A percentile compares a stretch with the other conserved stretches of the same genome.
These are phyloP conservation scores for Pythium phragmiticola DNA, from an alignment of 352 stramenopile species.

Conservation along the genomic window DNA sequence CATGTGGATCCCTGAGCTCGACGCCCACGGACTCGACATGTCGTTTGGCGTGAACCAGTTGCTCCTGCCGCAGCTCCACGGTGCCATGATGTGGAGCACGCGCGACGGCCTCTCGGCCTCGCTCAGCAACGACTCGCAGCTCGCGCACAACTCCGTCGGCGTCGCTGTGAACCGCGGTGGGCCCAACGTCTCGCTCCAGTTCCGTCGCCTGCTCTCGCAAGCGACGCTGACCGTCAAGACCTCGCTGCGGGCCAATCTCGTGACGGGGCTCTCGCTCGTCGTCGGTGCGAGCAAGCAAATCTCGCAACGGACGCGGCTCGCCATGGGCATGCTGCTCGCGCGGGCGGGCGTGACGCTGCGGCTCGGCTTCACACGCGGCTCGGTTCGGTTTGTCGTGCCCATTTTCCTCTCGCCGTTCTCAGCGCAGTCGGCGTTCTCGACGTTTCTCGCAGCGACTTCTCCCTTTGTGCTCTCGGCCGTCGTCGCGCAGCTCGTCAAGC, in stretches of 20 bases:
- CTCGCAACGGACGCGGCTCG: constrained; percentile 55
- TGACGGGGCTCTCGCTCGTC: constrained; percentile 46
- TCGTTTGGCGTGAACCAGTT: constrained; percentile 68
- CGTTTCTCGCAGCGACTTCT: constrained; percentile 70
- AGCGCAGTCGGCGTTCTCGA: constrained; percentile 60
- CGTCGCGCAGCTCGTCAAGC: constrained; percentile 65
- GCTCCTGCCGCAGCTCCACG: constrained; percentile 59
- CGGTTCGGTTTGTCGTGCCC: constrained; percentile 77
- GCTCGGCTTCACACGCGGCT: constrained; percentile 72
- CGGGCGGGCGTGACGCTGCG: constrained; percentile 59
- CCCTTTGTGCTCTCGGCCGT: constrained; percentile 67
- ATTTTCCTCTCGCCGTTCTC: constrained; percentile 82
- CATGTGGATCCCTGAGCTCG: constrained; percentile 72
- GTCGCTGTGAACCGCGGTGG: constrained; percentile 47
- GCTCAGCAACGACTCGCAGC: constrained; percentile 45
- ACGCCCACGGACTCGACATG: constrained; percentile 69
- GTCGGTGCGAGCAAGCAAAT: constrained; percentile 55
- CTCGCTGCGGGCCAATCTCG: constrained; percentile 50
- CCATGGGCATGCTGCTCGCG: constrained; percentile 57
- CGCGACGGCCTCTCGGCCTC: constrained; percentile 73
- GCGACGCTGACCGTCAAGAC: constrained; percentile 46
- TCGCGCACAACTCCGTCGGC: constrained; percentile 39
- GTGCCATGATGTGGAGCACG: constrained; percentile 81
- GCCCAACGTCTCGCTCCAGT: constrained; percentile 59
- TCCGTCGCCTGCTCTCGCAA: constrained; percentile 39